A percentile compares a stretch with the other conserved stretches of the same genome.
Conservation (phyloP, 257 asterid species). For the Penstemon eatonii region DNA sequence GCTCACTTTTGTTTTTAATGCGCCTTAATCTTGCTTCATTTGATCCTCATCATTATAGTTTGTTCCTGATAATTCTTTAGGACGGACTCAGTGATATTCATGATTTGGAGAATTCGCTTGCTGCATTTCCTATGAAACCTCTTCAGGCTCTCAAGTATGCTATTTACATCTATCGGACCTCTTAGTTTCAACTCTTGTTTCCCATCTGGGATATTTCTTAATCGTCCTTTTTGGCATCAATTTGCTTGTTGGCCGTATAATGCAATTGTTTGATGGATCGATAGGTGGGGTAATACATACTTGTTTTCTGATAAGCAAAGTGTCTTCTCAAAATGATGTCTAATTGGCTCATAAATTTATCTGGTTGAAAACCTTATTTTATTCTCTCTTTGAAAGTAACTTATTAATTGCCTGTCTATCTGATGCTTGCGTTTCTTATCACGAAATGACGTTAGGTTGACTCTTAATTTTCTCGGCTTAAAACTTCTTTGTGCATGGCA, state of each 20-base stretch:
- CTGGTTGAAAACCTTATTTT: no score
- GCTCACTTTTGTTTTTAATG: neutral
- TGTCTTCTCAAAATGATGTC: constrained; percentile 6
- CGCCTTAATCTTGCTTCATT: constrained; percentile 10
- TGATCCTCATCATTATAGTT: constrained; percentile 15
- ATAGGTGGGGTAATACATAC: neutral
- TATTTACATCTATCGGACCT: constrained; percentile 18
- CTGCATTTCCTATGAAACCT: constrained; percentile 89
- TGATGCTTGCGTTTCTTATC: no score
- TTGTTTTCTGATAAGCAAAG: constrained; percentile 11
- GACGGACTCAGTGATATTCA: constrained; percentile 60
- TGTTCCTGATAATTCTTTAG: constrained; percentile 39
- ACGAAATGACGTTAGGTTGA: no score
- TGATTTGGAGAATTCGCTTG: constrained; percentile 73
- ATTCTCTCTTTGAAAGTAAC: neutral
- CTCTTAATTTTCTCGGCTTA: no score
- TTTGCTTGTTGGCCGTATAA: constrained; percentile 21
- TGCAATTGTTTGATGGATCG: constrained; percentile 19
- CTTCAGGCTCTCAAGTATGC: constrained; percentile 92
- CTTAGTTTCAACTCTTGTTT: constrained; percentile 28
- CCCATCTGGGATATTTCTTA: constrained; percentile 22
- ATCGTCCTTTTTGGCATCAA: constrained; percentile 3
- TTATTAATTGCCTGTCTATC: no score
- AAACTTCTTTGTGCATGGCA: no score
- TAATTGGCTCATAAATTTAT: no score